phyloP scores from a whole-genome alignment of 169 alveolate genomes.

The Eimeria brunetti region DNA sequence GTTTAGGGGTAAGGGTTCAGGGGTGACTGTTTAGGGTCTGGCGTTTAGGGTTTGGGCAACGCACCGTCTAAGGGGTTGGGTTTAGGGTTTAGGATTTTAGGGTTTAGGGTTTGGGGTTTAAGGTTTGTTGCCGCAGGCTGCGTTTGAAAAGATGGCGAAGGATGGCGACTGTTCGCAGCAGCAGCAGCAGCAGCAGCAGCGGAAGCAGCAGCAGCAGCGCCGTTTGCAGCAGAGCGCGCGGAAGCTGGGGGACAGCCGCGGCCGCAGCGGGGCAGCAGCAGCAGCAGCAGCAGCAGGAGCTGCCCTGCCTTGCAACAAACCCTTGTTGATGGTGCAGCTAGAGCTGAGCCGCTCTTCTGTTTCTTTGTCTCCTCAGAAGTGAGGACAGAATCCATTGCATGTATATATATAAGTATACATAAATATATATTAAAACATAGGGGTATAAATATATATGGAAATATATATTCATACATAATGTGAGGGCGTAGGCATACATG shows the following conservation, averaged over 20 bases:
- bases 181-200: conserved; percentile 58
- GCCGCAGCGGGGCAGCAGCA: not conserved
- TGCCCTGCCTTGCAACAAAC: not conserved
- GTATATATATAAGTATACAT: not conserved
- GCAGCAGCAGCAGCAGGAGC: conserved; percentile 30
- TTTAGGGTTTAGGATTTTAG: not conserved
- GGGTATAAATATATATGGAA: not conserved
- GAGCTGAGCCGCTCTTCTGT: not conserved
- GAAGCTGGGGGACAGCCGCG: conserved; percentile 29
- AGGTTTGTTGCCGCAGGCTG: not conserved
- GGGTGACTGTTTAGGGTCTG: not conserved
- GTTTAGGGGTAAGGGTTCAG: not conserved
- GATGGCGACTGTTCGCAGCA: conserved; percentile 21
- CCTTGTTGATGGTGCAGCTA: conserved; percentile 36
- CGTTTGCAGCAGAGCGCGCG: conserved; percentile 27
- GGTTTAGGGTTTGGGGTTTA: conserved; percentile 17
- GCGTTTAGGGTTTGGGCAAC: not conserved
- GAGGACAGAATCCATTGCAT: not conserved
- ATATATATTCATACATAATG: not conserved
- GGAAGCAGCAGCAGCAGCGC: conserved; percentile 61
- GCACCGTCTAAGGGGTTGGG: not conserved
- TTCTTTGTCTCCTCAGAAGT: conserved; percentile 24
- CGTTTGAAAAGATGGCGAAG: conserved; percentile 31
- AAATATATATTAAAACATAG: not conserved
- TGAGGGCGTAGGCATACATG: too few species aligned